Evolutionary conservation across 257 asterid species (phyloP).

Genomic region (Thymus mandschuricus): DNA sequence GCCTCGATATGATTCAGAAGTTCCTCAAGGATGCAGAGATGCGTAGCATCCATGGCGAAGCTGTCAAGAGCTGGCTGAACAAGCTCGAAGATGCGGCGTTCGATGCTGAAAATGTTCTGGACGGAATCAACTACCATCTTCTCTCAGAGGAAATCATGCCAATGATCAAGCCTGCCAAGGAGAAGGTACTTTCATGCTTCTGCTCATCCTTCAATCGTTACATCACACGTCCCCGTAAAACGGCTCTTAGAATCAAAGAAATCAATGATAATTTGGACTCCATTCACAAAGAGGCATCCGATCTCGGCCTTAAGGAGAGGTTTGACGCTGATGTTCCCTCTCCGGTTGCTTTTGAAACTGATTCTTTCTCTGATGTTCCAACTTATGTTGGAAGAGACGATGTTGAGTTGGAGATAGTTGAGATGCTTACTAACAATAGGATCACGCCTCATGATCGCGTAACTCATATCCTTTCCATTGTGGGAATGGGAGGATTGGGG

Average conservation of each 20-base stretch:
- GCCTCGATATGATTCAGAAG: neutral
- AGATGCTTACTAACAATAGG: neutral
- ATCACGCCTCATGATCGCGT: neutral
- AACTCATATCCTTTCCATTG: neutral
- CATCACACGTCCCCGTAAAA: neutral
- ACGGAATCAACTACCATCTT: neutral
- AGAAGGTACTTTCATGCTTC: constrained; percentile 1
- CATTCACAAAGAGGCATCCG: neutral
- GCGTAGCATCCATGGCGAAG: neutral
- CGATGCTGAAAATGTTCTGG: neutral
- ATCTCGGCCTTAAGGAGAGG: neutral
- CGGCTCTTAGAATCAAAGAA: neutral
- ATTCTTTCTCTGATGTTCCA: neutral
- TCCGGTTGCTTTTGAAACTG: neutral
- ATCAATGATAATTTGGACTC: neutral
- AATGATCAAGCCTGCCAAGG: neutral
- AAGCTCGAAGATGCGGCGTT: neutral
- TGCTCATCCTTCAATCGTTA: neutral
- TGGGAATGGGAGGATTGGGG: constrained; percentile 11
- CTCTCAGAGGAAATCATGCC: neutral
- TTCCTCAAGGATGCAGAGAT: neutral
- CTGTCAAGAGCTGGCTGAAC: neutral
- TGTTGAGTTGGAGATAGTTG: neutral
- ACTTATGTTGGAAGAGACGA: neutral
- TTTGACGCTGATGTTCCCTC: neutral